Base-by-base conservation (phyloP, 2,329 filamentous ascomycete genomes). In the Penicillium sp. region DNA sequence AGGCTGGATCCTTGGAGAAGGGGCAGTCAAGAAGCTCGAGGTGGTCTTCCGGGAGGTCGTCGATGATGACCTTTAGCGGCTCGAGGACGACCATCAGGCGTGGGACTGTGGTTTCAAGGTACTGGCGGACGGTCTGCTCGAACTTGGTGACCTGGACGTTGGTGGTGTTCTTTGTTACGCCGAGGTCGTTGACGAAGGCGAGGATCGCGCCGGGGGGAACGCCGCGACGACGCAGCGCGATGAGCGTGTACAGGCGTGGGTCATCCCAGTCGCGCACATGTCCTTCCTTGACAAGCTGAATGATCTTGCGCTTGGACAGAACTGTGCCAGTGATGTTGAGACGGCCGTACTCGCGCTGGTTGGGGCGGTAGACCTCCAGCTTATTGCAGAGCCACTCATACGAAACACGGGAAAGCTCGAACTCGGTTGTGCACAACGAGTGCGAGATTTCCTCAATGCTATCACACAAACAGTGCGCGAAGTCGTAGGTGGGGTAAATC, bases 401-500 rank as follows among this genome's bases (percentile, higher is more conserved):
- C 39, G 90, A 94, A 47, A 90, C 87, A 58, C 93, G 82, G 21
- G 90, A 89, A 51, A 90, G 85, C 64, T 93, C 86, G 68, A 97
- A 97, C 73, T 97, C 94, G 1, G 90, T 93, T 0, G 94, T 97
- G 73, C 93, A 97, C 21, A 97, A 81, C 15, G 89, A 93, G 78
- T 97, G 93, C 0, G 93, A 93, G 68, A 97, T 96, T 19, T 85
- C 84, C 75, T 99, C 94, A 63, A 96, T 91, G 65, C 90, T 93
- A 81, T 97, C 94, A 68, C 90, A 74, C 90, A 96, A 78, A 96
- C 62, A 59, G 57, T 72, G 70, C 2, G 71, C 66, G 35, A 73
- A 69, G 73, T 96, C 93, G 70, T 97, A 97, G 0, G 93, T 96
- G 0, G 94, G 94, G 73, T 96, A 97, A 62, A 97, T 96, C 75